Evolutionary conservation across 1,139 yeast species (phyloP), one percentile per base, ranked within the genome.

Genomic region (Taphrina confusa): DNA sequence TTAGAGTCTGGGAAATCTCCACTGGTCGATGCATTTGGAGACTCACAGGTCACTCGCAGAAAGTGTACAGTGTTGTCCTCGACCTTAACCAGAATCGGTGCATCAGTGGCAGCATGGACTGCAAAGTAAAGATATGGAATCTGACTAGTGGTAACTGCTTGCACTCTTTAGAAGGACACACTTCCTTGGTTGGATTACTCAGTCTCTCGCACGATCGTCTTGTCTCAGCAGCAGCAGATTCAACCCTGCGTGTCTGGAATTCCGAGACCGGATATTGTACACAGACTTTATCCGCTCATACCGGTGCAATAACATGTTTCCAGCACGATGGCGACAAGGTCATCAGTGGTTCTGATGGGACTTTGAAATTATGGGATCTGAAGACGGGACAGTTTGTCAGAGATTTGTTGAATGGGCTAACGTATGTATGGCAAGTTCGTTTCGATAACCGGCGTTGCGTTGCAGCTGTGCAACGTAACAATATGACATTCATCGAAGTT

Each of bases 221-320:
- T n/a, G 96, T 92, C 1, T 86, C 95, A 39, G 98, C 97, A 0
- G 97, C 97, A 0, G 97, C 97, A 0, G 98, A 92, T 71, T 82
- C 95, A 1, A 85, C 97, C 0, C 77, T 92, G 47, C 78, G 97
- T 54, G 85, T 92, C 1, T 92, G 98, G 98, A 86, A 92, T 70
- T 94, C 97, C 0, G 81, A 81, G 30, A 81, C 83, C 4, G 95
- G 96, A 23, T 80, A 81, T 42, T 79, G 83, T 61, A 74, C 79
- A 63, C 82, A 84, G 70, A 85, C 86, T 62, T 79, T 92, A 39
- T 84, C 87, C 65, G 96, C 95, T 23, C 96, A 91, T 70, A 80
- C 82, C 49, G 84, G 89, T 18, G 95, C 97, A 0, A 91, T 92
- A 57, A 90, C 97, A 0, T 91, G 97, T 64, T 90, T 92, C 72